A percentile compares a stretch with the other conserved stretches of the same genome.
phyloP scores from a whole-genome alignment of 1,139 yeast genomes.

The Tardiomyces blankii region DNA sequence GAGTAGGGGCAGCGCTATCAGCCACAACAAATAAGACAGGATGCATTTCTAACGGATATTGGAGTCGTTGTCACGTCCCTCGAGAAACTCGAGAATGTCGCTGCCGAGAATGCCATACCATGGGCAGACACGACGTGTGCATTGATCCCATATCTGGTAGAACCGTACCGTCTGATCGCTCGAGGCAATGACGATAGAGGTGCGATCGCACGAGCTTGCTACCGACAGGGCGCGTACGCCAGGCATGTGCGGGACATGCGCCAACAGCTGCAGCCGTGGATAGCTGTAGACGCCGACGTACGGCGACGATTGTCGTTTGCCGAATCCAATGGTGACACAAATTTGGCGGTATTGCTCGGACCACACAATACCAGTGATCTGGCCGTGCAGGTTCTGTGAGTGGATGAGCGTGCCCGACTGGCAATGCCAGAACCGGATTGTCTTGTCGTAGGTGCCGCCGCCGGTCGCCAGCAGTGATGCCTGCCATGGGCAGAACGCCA shows the following conservation, averaged over 20 bases:
- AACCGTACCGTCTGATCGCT: neutral
- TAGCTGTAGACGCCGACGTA: neutral
- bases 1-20: no score
- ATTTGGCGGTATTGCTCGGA: neutral
- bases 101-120: neutral
- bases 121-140: neutral
- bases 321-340: neutral
- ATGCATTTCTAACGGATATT: neutral
- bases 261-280: neutral
- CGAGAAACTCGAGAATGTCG: constrained; percentile 1
- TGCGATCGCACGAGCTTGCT: neutral
- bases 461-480: constrained; percentile 60
- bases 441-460: constrained; percentile 88
- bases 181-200: neutral
- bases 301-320: neutral
- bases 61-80: neutral
- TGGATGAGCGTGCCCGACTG: constrained; percentile 57
- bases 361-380: constrained; percentile 68
- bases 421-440: constrained; percentile 76
- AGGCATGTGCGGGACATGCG: neutral
- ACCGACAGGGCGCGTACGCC: neutral
- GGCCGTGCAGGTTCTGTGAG: constrained; percentile 49
- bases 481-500: constrained; percentile 63
- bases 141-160: neutral
- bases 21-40: no score